phyloP scores from a whole-genome alignment of 1,284 basidiomycete species.

The Uromyces viciae-fabae region DNA sequence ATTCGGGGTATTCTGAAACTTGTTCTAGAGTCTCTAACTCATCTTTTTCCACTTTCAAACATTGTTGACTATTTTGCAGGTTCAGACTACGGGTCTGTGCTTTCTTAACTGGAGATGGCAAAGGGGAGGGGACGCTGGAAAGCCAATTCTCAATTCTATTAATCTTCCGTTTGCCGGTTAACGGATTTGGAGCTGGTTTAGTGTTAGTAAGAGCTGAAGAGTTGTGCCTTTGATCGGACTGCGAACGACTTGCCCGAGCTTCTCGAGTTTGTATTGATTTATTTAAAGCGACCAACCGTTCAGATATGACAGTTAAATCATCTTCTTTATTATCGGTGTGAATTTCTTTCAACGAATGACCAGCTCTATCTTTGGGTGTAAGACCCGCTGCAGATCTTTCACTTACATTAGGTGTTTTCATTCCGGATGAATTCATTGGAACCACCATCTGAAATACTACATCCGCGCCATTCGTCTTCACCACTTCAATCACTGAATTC shows the following conservation, averaged over 20 bases:
- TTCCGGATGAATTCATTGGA: background rate
- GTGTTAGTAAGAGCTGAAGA: background rate
- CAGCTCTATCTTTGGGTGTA: background rate
- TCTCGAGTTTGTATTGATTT: conserved; percentile 28
- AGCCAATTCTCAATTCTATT: conserved; percentile 32
- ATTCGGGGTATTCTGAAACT: conserved; percentile 27
- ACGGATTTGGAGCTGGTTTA: background rate
- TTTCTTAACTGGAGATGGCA: background rate
- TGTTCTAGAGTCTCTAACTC: background rate
- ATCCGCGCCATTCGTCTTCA: conserved; percentile 14
- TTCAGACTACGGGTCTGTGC: background rate
- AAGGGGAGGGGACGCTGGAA: conserved; percentile 20
- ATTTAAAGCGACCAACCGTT: conserved; percentile 26
- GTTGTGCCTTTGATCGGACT: background rate
- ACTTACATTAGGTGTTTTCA: background rate
- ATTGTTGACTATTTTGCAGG: background rate
- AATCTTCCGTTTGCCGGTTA: background rate
- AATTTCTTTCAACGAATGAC: background rate
- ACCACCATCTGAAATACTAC: conserved; percentile 38
- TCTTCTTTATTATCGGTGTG: background rate
- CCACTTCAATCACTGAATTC: conserved; percentile 20
- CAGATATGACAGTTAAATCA: conserved; percentile 33
- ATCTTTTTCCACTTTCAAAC: background rate
- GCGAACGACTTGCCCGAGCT: background rate
- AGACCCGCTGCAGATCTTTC: background rate